Conservation (phyloP, 2,329 filamentous ascomycete species). For the Fusarium incarnatum region DNA sequence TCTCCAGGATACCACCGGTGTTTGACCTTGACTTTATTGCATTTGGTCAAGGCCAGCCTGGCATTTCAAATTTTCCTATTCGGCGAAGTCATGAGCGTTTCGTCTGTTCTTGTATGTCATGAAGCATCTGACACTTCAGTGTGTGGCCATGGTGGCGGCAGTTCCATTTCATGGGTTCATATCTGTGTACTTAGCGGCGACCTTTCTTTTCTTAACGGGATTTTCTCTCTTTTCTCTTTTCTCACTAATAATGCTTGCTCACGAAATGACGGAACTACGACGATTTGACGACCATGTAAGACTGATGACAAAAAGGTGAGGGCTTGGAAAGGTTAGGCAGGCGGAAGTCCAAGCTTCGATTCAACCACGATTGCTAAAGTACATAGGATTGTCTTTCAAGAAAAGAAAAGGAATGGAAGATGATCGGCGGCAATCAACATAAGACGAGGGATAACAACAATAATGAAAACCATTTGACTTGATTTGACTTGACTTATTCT, state of each 20-base stretch:
- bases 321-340: background rate
- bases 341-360: background rate
- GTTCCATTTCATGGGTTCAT: conserved; percentile 42
- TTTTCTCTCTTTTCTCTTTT: conserved; percentile 33
- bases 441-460: conserved; percentile 25
- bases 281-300: conserved; percentile 32
- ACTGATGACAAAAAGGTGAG: conserved; percentile 31
- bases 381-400: background rate
- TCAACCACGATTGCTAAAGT: conserved; percentile 3
- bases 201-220: conserved; percentile 39
- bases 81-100: conserved; percentile 47
- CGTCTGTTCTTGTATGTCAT: conserved; percentile 41
- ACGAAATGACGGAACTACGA: conserved; percentile 31
- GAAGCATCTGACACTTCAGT: conserved; percentile 44
- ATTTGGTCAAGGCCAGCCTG: conserved; percentile 41
- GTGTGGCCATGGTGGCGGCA: conserved; percentile 39
- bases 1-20: conserved; percentile 48
- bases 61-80: conserved; percentile 43
- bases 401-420: background rate
- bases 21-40: conserved; percentile 39
- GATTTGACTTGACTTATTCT: background rate
- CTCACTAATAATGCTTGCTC: conserved; percentile 29
- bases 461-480: conserved; percentile 9
- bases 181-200: conserved; percentile 46
- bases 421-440: conserved; percentile 12